Evolutionary conservation across 2,329 filamentous ascomycete genomes (phyloP).

Genomic region (Aspergillus pseudonomiae): DNA sequence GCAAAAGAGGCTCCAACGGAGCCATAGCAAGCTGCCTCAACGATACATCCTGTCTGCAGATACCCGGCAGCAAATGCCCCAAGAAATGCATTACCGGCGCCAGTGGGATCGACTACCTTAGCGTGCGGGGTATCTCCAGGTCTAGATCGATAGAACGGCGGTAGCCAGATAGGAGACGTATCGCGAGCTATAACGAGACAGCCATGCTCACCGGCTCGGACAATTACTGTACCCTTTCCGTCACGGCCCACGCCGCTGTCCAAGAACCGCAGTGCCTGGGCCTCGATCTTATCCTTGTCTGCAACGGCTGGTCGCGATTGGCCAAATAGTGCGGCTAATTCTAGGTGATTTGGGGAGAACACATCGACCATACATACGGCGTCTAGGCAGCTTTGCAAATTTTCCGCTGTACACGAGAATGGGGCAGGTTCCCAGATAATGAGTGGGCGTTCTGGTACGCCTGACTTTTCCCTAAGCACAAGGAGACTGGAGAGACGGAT

Average conservation of each 20-base stretch:
- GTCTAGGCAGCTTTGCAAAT: slow-evolving; percentile 25
- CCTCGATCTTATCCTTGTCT: slow-evolving; percentile 16
- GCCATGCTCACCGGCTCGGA: slow-evolving; percentile 36
- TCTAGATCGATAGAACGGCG: slow-evolving; percentile 26
- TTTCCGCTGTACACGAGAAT: slow-evolving; percentile 21
- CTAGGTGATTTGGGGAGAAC: slow-evolving; percentile 45
- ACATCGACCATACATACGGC: slow-evolving; percentile 31
- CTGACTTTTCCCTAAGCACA: slow-evolving; percentile 17
- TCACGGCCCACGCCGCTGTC: slow-evolving; percentile 20
- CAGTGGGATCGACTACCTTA: slow-evolving; percentile 39
- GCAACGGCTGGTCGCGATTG: background rate
- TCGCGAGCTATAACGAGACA: slow-evolving; percentile 25
- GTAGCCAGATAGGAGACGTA: slow-evolving; percentile 28
- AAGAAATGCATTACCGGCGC: slow-evolving; percentile 42
- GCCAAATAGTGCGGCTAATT: slow-evolving; percentile 30
- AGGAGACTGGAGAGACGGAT: slow-evolving; percentile 15
- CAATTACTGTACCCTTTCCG: slow-evolving; percentile 24
- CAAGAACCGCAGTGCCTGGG: slow-evolving; percentile 15
- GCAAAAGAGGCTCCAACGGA: slow-evolving; percentile 39
- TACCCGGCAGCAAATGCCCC: slow-evolving; percentile 36
- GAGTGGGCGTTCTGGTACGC: slow-evolving; percentile 16
- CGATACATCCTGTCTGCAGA: slow-evolving; percentile 19
- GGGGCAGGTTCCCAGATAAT: slow-evolving; percentile 32
- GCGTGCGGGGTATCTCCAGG: background rate
- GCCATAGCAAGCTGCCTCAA: slow-evolving; percentile 34